Conservation (phyloP, 2,329 filamentous ascomycete species). For the Stagonosporopsis rhizophila region DNA sequence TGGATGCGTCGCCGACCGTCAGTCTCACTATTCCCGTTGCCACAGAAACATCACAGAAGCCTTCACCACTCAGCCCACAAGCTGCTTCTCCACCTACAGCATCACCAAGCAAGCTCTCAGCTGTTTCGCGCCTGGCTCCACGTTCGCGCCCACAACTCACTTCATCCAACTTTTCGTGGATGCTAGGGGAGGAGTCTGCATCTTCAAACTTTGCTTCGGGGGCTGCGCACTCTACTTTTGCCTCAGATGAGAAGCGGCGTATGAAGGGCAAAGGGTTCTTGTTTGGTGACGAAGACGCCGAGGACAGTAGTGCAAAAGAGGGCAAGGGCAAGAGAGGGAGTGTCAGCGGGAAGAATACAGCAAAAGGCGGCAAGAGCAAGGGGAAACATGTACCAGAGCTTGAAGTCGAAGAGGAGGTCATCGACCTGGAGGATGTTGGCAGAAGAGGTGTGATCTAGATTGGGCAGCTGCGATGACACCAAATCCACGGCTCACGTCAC, state of each 20-base stretch:
- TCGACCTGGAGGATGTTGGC: slow-evolving; percentile 46
- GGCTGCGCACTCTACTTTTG: slow-evolving; percentile 43
- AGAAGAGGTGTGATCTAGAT: slow-evolving; percentile 38
- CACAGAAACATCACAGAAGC: slow-evolving; percentile 1
- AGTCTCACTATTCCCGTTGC: slow-evolving; percentile 15
- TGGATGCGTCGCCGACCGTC: slow-evolving; percentile 32
- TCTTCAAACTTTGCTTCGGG: slow-evolving; percentile 46
- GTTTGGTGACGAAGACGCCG: slow-evolving; percentile 52
- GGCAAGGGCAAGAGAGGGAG: slow-evolving; percentile 33
- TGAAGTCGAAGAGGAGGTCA: slow-evolving; percentile 47
- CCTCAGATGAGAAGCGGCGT: slow-evolving; percentile 46
- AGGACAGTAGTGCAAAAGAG: slow-evolving; percentile 27
- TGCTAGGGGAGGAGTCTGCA: slow-evolving; percentile 61
- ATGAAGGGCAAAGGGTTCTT: slow-evolving; percentile 50
- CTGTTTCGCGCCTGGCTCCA: slow-evolving; percentile 41
- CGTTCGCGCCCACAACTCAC: slow-evolving; percentile 70
- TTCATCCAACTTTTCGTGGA: slow-evolving; percentile 80
- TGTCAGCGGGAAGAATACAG: slow-evolving; percentile 25
- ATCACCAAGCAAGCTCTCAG: slow-evolving; percentile 19
- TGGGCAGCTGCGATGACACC: slow-evolving; percentile 1
- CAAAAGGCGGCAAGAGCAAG: slow-evolving; percentile 28
- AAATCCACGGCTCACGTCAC: not conserved
- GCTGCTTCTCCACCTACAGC: slow-evolving; percentile 28
- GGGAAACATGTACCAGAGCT: slow-evolving; percentile 32
- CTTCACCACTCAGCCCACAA: slow-evolving; percentile 18